phyloP scores from a whole-genome alignment of 2,329 filamentous ascomycete genomes.

The Cladosporium sphaerospermum region DNA sequence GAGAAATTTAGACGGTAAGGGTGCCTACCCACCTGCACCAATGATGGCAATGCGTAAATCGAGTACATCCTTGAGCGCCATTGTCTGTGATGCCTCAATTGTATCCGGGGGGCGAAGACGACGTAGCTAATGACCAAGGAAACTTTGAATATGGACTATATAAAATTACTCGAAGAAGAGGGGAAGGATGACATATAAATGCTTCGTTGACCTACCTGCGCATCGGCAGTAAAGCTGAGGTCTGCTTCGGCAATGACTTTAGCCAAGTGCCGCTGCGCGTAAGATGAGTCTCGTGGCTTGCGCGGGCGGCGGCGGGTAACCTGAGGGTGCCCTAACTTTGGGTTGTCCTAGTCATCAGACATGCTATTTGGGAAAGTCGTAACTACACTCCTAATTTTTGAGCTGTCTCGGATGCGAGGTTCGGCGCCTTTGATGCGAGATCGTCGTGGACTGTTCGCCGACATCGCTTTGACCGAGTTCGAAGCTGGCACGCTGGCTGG shows the following conservation, averaged over 20 bases:
- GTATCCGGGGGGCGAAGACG: too few species aligned
- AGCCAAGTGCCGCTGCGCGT: conserved; percentile 4
- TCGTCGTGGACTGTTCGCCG: too few species aligned
- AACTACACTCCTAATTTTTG: not conserved
- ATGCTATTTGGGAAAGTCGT: not conserved
- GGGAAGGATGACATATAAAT: not conserved
- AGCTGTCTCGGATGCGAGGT: too few species aligned
- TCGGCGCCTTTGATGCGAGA: too few species aligned
- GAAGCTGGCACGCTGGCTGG: too few species aligned
- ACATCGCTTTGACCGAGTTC: too few species aligned
- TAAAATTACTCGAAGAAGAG: not conserved
- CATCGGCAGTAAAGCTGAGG: conserved; percentile 7
- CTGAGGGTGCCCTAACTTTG: too few species aligned
- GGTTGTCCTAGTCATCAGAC: too few species aligned
- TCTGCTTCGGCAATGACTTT: conserved; percentile 12
- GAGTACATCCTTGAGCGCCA: conserved; percentile 28
- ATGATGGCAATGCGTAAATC: conserved; percentile 31
- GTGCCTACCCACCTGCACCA: conserved; percentile 26
- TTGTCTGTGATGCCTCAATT: conserved; percentile 10
- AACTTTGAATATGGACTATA: not conserved
- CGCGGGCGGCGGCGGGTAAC: too few species aligned
- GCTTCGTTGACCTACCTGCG: not conserved
- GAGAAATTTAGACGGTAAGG: not conserved
- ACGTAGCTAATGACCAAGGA: not conserved
- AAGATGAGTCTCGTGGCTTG: not conserved